Evolutionary conservation across 2,329 filamentous ascomycete species (phyloP).

Genomic region (Xenoacremonium recifei): DNA sequence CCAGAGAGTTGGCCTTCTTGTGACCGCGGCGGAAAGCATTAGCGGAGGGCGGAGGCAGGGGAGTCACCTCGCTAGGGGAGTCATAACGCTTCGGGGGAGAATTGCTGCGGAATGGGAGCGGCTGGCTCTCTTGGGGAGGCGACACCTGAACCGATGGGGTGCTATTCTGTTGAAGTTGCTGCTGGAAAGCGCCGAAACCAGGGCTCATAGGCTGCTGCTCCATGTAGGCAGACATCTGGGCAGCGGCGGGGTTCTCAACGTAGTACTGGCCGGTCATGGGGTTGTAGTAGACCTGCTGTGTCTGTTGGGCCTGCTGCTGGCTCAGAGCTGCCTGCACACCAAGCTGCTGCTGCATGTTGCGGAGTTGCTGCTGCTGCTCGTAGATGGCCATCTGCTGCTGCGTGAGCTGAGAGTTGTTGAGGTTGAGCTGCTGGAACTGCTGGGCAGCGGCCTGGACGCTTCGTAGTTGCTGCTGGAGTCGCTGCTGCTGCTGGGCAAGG

Average conservation of each 20-base stretch:
- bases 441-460: conserved; percentile 80
- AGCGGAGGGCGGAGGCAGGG: conserved; percentile 82
- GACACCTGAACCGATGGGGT: conserved; percentile 79
- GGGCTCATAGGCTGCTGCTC: conserved; percentile 44
- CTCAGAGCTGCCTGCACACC: conserved; percentile 35
- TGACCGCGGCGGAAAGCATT: conserved; percentile 92
- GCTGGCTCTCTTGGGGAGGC: conserved; percentile 65
- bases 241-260: conserved; percentile 60
- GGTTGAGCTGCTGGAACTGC: conserved; percentile 75
- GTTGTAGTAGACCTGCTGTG: conserved; percentile 82
- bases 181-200: conserved; percentile 31
- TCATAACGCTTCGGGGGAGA: conserved; percentile 66
- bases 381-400: conserved; percentile 49
- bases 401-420: conserved; percentile 52
- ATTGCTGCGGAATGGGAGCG: conserved; percentile 56
- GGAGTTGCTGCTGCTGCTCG: conserved; percentile 42
- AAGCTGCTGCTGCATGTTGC: conserved; percentile 40
- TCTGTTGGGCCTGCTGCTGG: conserved; percentile 49
- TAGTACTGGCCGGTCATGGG: conserved; percentile 84
- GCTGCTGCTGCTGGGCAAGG: conserved; percentile 90
- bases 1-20: conserved; percentile 82
- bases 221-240: conserved; percentile 39
- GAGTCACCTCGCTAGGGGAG: conserved; percentile 65
- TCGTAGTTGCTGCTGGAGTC: conserved; percentile 88
- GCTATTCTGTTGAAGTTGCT: conserved; percentile 46